These are phyloP conservation scores for Isatis lusitanica DNA, from an alignment of 441 rosid genomes.

Conservation along the genomic window DNA sequence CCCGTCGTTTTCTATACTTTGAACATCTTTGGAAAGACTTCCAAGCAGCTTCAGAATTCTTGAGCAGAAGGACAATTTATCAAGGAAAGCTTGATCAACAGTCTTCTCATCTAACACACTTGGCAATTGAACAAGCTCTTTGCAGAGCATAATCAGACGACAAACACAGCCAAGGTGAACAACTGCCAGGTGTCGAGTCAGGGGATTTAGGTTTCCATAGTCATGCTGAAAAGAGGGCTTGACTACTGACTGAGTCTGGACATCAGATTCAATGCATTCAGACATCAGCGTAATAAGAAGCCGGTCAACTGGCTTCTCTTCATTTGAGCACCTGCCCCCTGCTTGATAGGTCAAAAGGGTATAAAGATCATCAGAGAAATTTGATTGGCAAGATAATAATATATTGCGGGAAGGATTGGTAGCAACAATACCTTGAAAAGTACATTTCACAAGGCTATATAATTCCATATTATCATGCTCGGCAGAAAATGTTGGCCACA, in stretches of 20 bases:
- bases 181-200: constrained; percentile 88
- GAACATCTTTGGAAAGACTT: constrained; percentile 61
- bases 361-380: constrained; percentile 23
- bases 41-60: constrained; percentile 88
- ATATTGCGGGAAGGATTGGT: constrained; percentile 9
- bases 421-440: constrained; percentile 67
- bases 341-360: constrained; percentile 24
- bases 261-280: constrained; percentile 69
- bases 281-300: constrained; percentile 74
- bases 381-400: not conserved
- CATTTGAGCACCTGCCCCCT: constrained; percentile 73
- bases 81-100: constrained; percentile 52
- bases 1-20: constrained; percentile 65
- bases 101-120: constrained; percentile 63
- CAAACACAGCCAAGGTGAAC: constrained; percentile 66
- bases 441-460: constrained; percentile 60
- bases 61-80: constrained; percentile 69
- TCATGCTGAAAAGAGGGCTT: constrained; percentile 52
- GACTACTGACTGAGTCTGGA: constrained; percentile 47
- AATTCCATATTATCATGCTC: constrained; percentile 43
- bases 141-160: constrained; percentile 72
- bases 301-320: constrained; percentile 78
- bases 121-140: constrained; percentile 63
- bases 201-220: constrained; percentile 58
- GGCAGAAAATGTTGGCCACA: constrained; percentile 54